Evolutionary conservation across 257 asterid genomes (phyloP).

Genomic region (Nicotiana sylvestris): DNA sequence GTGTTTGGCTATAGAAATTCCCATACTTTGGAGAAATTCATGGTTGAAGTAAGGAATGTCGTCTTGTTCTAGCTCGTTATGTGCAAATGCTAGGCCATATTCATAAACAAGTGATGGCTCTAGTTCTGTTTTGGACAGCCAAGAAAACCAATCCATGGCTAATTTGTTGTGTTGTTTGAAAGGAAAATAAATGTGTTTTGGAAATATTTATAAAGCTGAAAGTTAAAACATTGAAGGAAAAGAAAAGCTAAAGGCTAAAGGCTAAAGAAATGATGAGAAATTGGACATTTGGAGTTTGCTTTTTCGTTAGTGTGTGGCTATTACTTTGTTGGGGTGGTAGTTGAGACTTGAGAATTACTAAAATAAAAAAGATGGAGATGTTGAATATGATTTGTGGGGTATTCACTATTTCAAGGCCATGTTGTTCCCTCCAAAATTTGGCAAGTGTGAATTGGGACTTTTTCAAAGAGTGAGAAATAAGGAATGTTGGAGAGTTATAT

Average conservation of each 20-base stretch:
- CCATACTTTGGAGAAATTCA: constrained; percentile 51
- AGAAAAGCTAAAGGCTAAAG: not conserved
- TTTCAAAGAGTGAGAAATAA: constrained; percentile 25
- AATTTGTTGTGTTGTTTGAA: not conserved
- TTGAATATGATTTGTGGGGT: constrained; percentile 19
- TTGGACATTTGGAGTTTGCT: constrained; percentile 9
- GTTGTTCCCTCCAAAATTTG: constrained; percentile 7
- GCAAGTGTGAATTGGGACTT: constrained; percentile 9
- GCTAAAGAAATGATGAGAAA: constrained; percentile 3
- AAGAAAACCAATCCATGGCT: constrained; percentile 50
- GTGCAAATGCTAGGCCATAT: constrained; percentile 38
- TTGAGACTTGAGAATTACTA: constrained; percentile 26
- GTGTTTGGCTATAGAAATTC: constrained; percentile 60
- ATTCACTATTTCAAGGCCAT: constrained; percentile 2
- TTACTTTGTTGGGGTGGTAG: constrained; percentile 15
- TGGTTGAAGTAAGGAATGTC: constrained; percentile 46
- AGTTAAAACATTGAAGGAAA: not conserved
- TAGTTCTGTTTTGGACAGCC: constrained; percentile 43
- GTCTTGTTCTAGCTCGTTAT: constrained; percentile 47
- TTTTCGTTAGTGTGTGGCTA: not conserved
- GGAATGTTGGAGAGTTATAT: constrained; percentile 19
- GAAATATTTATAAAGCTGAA: not conserved
- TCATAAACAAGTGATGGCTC: constrained; percentile 43
- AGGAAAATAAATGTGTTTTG: not conserved
- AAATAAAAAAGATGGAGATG: not conserved